Base-by-base conservation (phyloP, 768 basidiomycete species). In the Holtermanniella nyarrowii region DNA sequence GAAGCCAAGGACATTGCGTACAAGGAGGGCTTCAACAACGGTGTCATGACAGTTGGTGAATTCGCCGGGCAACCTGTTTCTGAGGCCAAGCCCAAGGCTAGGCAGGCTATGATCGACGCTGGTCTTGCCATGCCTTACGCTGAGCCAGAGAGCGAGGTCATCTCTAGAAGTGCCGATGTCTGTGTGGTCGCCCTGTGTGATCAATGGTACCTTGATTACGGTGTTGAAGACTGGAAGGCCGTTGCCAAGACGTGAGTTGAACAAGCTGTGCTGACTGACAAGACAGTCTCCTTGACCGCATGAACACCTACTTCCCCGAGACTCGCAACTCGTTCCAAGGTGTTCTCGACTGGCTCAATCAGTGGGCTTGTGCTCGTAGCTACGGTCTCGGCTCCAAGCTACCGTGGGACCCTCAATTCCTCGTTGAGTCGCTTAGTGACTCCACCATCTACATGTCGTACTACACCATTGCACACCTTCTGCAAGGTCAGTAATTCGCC, bases 201-300 rank as follows among this genome's bases (percentile, higher is more conserved):
- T 69, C 95, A 99, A 73, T 99, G 93, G 91, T 99, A 97, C 72
- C 74, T 97, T 71, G 89, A 97, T 72, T 99, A 96, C 62, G 95
- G 93, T 61, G 89, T 96, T 75, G 71, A 80, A 0, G 68, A 70
- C n/a, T 99, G 95, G 95, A 86, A 83, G 70, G 79, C 78, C 14
- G 79, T 86, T 63, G 81, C 88, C 4, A 85, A 89, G 70, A 82
- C 77, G 88, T 88, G 65, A 48, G 82, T 77, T 1, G 3, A 22
- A 48, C 31, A 37, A 37, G 39, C 27, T 10, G 26, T 20, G 44
- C 25, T 44, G 23, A 3, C 50, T 20, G 47, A 48, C 22, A 10
- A 42, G 41, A 1, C 58, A 95, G 89, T 57, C 74, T 88, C 54
- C 73, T 96, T 62, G 79, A 78, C 5, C 79, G 76, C 62, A 91